Percentiles rank a stretch among this genome's conserved stretches.
Conservation (phyloP, 805 yeast genomes). For the Sugiyamaella valdiviana region DNA sequence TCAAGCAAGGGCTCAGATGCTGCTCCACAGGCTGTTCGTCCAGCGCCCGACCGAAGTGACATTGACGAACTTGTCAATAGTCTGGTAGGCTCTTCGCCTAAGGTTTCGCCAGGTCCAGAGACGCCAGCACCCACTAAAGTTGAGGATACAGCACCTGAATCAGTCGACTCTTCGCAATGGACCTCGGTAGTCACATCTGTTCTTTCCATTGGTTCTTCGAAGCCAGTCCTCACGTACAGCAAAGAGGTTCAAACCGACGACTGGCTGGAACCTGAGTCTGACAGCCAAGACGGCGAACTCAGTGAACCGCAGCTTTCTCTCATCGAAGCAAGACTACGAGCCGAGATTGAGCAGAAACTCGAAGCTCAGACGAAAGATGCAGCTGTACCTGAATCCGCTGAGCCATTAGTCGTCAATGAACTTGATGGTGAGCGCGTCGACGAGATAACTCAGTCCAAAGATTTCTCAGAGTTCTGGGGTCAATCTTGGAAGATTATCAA, state of each 20-base stretch:
- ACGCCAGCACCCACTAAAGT: neutral
- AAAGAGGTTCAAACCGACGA: slow-evolving; percentile 27
- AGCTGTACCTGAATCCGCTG: neutral
- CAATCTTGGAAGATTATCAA: slow-evolving; percentile 30
- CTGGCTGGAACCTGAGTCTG: neutral
- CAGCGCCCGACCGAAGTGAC: slow-evolving; percentile 5
- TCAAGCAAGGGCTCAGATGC: slow-evolving; percentile 7
- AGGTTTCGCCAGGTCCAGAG: neutral
- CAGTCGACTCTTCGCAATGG: neutral
- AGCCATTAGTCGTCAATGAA: neutral
- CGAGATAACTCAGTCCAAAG: slow-evolving; percentile 1
- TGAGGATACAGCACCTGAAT: too few species aligned
- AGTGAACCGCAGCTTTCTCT: neutral
- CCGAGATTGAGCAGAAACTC: slow-evolving; percentile 6
- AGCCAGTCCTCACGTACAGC: slow-evolving; percentile 19
- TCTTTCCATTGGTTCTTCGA: neutral
- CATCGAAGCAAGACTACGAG: slow-evolving; percentile 1
- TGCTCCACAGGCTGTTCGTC: neutral
- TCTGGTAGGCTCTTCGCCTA: slow-evolving; percentile 16
- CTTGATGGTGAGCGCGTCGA: neutral
- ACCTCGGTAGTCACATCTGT: slow-evolving; percentile 4
- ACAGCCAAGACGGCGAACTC: slow-evolving; percentile 1
- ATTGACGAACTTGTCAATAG: slow-evolving; percentile 28
- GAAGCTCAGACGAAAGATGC: neutral
- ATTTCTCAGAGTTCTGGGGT: slow-evolving; percentile 22